Evolutionary conservation across 257 asterid genomes (phyloP).

Genomic region (Linaria vulgaris): DNA sequence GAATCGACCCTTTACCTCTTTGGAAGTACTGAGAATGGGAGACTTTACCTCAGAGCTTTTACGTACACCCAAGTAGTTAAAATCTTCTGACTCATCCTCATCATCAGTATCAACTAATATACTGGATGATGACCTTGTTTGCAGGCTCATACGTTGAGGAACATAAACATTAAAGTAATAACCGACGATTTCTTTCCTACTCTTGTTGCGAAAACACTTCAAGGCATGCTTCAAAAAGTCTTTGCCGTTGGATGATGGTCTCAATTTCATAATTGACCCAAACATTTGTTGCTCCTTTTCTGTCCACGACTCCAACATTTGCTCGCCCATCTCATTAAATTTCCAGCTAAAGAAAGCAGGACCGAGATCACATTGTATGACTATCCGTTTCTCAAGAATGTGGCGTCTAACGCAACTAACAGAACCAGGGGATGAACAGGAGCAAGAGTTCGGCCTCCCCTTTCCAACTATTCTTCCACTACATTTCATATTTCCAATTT

Average conservation of each 20-base stretch:
- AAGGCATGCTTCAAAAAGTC: constrained; percentile 54
- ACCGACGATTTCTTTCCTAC: constrained; percentile 36
- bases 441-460: constrained; percentile 58
- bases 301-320: constrained; percentile 56
- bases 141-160: constrained; percentile 49
- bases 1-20: constrained; percentile 37
- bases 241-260: constrained; percentile 35
- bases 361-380: constrained; percentile 54
- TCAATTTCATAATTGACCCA: constrained; percentile 48
- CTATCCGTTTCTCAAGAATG: constrained; percentile 46
- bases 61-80: constrained; percentile 27
- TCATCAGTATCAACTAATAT: constrained; percentile 50
- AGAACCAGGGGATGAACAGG: constrained; percentile 45
- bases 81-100: constrained; percentile 42
- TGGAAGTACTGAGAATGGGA: constrained; percentile 16
- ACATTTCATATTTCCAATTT: constrained; percentile 19
- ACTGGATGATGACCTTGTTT: constrained; percentile 36
- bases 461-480: constrained; percentile 44
- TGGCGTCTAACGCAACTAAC: constrained; percentile 51
- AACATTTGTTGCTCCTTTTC: constrained; percentile 47
- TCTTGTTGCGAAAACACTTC: constrained; percentile 47
- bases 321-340: constrained; percentile 77
- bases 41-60: constrained; percentile 30
- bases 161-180: constrained; percentile 70
- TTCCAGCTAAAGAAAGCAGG: constrained; percentile 65